Base-by-base conservation (phyloP, 1,284 basidiomycete genomes). In the Lentinus polychrous region DNA sequence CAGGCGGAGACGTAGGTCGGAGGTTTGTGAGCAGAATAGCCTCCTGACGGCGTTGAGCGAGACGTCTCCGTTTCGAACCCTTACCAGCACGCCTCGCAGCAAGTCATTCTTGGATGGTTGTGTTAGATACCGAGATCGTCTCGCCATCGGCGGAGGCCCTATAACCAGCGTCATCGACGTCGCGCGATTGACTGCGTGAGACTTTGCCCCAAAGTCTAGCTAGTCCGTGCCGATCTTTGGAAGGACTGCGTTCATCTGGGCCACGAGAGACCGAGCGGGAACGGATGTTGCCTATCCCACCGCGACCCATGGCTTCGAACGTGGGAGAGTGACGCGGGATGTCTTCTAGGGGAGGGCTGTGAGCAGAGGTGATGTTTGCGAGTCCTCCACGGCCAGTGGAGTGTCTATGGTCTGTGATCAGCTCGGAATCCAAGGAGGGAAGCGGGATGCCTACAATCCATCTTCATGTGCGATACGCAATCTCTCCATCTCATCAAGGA, bases 281-380 rank as follows among this genome's bases (percentile, higher is more conserved):
- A 34, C 75, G 76, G 48, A 88, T 79, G 60, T 91, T 90, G 10
- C 87, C 87, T 4, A 68, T 76, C 8, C 86, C 87, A n/a, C 87
- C 86, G 17, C 86, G 78, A 2, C 86, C 86, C 11, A 74, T 71
- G 15, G 76, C 76, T 8, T 56, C 51, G 48, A 59, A 62, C 36
- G 65, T 65, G 23, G 40, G 42, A 40, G 60, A 56, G 4, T 45
- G 37, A 51, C 56, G 56, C 3, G 5, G 49, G 24, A 49, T 15
- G 37, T 58, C 60, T 49, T 79, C 75, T 38, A 70, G 59, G 0
- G 61, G 57, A 0, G 78, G 77, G 5, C 63, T 62, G 22, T 67
- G 66, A 0, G 60, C 41, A 15, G 52, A n/a, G 0, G 73, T 75
- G 22, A 81, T 54, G 52, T 89, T 90, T 1, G 81, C 85, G 2